phyloP scores from a whole-genome alignment of 345 rosid genomes.

The Pelargonium nanum region DNA sequence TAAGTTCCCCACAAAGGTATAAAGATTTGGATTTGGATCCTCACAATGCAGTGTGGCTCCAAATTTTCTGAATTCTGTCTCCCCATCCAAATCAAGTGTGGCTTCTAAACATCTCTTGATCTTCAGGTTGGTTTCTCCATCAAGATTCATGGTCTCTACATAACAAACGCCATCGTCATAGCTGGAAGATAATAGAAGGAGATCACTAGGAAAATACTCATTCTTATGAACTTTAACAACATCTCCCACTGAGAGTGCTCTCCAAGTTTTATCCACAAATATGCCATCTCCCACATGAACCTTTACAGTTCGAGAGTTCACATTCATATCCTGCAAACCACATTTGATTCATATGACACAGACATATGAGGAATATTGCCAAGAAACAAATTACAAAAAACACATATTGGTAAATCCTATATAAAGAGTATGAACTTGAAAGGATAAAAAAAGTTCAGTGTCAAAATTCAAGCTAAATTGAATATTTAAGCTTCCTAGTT shows the following conservation, averaged over 20 bases:
- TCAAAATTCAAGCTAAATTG: no score
- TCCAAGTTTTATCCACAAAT: slow-evolving; percentile 42
- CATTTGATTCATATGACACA: background rate
- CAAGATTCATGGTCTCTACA: slow-evolving; percentile 81
- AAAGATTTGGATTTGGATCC: slow-evolving; percentile 68
- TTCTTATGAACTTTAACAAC: slow-evolving; percentile 48
- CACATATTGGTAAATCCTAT: background rate
- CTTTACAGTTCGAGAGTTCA: slow-evolving; percentile 36
- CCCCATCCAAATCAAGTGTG: slow-evolving; percentile 33
- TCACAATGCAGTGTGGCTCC: slow-evolving; percentile 39
- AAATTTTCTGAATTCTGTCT: slow-evolving; percentile 33
- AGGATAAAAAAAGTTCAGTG: no score
- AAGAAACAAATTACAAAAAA: no score
- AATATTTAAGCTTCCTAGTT: no score
- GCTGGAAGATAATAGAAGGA: slow-evolving; percentile 57
- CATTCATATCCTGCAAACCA: slow-evolving; percentile 37
- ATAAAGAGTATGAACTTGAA: background rate
- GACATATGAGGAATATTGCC: no score
- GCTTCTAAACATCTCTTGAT: slow-evolving; percentile 52
- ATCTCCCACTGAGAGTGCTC: slow-evolving; percentile 50
- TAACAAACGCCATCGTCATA: slow-evolving; percentile 73
- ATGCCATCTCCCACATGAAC: slow-evolving; percentile 35
- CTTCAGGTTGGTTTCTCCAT: slow-evolving; percentile 73
- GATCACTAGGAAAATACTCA: slow-evolving; percentile 57
- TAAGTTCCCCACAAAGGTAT: slow-evolving; percentile 58